Evolutionary conservation across 768 basidiomycete species (phyloP).

Genomic region (Suillus subaureus): DNA sequence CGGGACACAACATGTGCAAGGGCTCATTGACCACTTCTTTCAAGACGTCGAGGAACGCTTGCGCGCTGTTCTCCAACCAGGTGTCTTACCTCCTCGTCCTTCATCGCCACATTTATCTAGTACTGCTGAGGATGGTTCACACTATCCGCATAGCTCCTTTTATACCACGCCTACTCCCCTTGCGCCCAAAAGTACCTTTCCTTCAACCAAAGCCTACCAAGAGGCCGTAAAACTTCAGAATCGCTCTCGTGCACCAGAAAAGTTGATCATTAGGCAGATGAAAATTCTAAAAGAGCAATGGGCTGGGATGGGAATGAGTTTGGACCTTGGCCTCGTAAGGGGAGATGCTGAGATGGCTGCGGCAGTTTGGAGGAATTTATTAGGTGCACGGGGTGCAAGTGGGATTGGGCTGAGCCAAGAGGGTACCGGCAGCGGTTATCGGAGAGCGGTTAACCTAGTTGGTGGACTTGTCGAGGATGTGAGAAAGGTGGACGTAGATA

Average conservation of each 20-base stretch:
- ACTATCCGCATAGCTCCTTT: conserved; percentile 25
- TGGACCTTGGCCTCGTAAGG: conserved; percentile 76
- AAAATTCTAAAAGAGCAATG: conserved; percentile 91
- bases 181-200: conserved; percentile 28
- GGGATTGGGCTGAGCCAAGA: conserved; percentile 52
- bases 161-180: conserved; percentile 30
- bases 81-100: conserved; percentile 29
- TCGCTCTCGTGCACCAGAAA: conserved; percentile 64
- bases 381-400: conserved; percentile 80
- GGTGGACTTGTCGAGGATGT: conserved; percentile 66
- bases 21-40: conserved; percentile 93
- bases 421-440: conserved; percentile 37
- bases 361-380: conserved; percentile 89
- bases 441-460: conserved; percentile 70
- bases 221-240: conserved; percentile 25
- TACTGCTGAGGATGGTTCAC: conserved; percentile 23
- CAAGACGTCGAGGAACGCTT: conserved; percentile 91
- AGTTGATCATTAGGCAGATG: conserved; percentile 84
- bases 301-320: conserved; percentile 76
- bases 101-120: conserved; percentile 17
- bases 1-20: conserved; percentile 73
- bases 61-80: conserved; percentile 74
- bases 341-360: conserved; percentile 85
- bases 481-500: conserved; percentile 55
- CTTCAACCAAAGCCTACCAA: conserved; percentile 28